Percentiles rank a stretch among this genome's conserved stretches.
These are phyloP conservation scores for Zymoseptoria passerinii DNA, from an alignment of 2,329 filamentous ascomycete genomes.

Conservation along the genomic window DNA sequence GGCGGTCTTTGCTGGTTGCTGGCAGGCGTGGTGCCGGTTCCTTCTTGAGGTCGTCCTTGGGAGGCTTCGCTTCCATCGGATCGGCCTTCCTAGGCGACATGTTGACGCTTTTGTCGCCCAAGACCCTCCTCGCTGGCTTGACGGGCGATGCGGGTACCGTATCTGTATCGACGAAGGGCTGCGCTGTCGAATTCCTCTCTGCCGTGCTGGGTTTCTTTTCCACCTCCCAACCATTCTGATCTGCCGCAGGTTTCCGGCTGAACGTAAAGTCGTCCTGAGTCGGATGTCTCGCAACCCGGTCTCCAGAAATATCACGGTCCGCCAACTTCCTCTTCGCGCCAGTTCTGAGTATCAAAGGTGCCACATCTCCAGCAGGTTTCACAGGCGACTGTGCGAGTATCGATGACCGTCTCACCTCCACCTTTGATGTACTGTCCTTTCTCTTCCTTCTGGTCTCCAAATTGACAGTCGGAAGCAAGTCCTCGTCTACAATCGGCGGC, in stretches of 20 bases:
- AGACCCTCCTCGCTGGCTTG: slow-evolving; percentile 26
- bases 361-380: slow-evolving; percentile 26
- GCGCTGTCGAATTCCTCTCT: slow-evolving; percentile 13
- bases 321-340: slow-evolving; percentile 52
- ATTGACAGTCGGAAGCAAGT: slow-evolving; percentile 38
- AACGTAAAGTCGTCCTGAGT: slow-evolving; percentile 40
- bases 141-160: slow-evolving; percentile 3
- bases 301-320: slow-evolving; percentile 40
- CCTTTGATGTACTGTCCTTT: slow-evolving; percentile 43
- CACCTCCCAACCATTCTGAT: slow-evolving; percentile 6
- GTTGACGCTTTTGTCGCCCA: slow-evolving; percentile 36
- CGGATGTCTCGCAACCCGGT: slow-evolving; percentile 30
- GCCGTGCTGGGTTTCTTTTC: slow-evolving; percentile 14
- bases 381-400: slow-evolving; percentile 35
- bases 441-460: slow-evolving; percentile 47
- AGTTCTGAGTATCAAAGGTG: slow-evolving; percentile 33
- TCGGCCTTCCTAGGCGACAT: slow-evolving; percentile 27
- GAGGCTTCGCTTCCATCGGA: slow-evolving; percentile 3
- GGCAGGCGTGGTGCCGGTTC: slow-evolving; percentile 7
- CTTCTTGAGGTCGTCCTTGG: slow-evolving; percentile 17
- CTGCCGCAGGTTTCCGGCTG: slow-evolving; percentile 32
- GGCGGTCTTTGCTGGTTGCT: slow-evolving; percentile 16
- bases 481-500: slow-evolving; percentile 22
- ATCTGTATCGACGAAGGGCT: background rate
- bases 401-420: slow-evolving; percentile 34